phyloP scores from a whole-genome alignment of 2,329 filamentous ascomycete species.

The Hysterium pulicare region DNA sequence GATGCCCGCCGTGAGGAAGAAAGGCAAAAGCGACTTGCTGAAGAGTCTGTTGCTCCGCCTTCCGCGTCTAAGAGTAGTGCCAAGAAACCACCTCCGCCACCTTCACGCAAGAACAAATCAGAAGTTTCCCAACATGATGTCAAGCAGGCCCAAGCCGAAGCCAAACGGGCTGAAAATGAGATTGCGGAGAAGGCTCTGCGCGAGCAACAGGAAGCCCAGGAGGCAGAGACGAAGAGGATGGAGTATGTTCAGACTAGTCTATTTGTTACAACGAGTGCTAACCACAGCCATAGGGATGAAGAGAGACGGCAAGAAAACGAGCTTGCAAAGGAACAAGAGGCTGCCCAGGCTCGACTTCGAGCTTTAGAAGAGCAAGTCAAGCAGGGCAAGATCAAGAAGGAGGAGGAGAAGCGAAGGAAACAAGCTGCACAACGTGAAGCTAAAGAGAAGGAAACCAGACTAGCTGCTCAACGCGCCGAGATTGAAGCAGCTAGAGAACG shows the following conservation, averaged over 20 bases:
- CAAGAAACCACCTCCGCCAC: conserved; percentile 61
- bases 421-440: conserved; percentile 83
- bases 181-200: conserved; percentile 54
- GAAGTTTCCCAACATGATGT: conserved; percentile 58
- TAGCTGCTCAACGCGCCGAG: conserved; percentile 83
- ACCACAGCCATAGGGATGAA: conserved; percentile 58
- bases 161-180: conserved; percentile 58
- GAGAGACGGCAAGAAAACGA: conserved; percentile 75
- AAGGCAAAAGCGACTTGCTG: conserved; percentile 75
- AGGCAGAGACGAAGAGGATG: conserved; percentile 68
- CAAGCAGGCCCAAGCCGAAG: conserved; percentile 52
- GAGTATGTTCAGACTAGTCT: conserved; percentile 65
- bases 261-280: conserved; percentile 18
- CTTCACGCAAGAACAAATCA: conserved; percentile 66
- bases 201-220: conserved; percentile 72
- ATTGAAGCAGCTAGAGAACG: conserved; percentile 87
- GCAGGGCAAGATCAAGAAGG: conserved; percentile 90
- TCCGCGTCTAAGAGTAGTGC: conserved; percentile 40
- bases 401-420: conserved; percentile 90
- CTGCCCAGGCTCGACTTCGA: conserved; percentile 75
- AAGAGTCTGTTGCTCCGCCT: conserved; percentile 67
- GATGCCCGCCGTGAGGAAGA: conserved; percentile 85
- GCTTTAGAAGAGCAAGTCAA: conserved; percentile 92
- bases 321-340: conserved; percentile 73
- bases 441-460: conserved; percentile 80